Evolutionary conservation across 805 yeast genomes (phyloP), one percentile per base, ranked within the genome.

Genomic region (Kregervanrija delftensis): DNA sequence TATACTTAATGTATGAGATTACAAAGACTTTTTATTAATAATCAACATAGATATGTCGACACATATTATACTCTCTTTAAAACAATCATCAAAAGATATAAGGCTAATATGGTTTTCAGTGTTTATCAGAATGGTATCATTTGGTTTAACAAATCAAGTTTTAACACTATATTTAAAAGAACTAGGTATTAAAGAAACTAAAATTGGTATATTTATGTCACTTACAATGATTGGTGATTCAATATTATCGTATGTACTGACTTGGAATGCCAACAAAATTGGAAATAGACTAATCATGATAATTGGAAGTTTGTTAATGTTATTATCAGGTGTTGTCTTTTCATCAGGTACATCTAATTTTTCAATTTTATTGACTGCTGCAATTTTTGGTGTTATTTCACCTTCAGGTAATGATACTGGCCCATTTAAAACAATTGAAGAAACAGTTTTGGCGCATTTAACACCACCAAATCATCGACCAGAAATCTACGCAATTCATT

Each of bases 361-460:
- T 59, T 57, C 64, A 50, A 49, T 83, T 1, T 66, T 88, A 35
- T 64, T 88, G 15, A 17, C 71, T 2, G 93, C 93, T 8, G 93
- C 96, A 2, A 74, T 86, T 2, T 46, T 86, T 30, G 96, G 96
- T 1, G 96, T 88, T 13, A 84, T 88, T 8, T 85, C 95, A 2
- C 93, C 96, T 2, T 79, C 87, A 30, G 95, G 96, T 17, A 89
- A 83, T 56, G 96, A 88, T 57, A 86, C 90, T 0, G 96, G 96
- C 0, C 96, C 96, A 0, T 88, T 88, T 62, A 83, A 85, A 57
- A 78, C 93, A 0, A 79, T 88, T 30, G 96, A 88, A 60, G 96
- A 87, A 57, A 80, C 91, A 1, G 74, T 86, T 35, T 69, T 88
- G 41, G 93, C 96, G 0, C 91, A 86, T 61, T 65, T 88, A 50